A percentile compares a stretch with the other conserved stretches of the same genome.
These are phyloP conservation scores for Biscogniauxia mediterranea DNA, from an alignment of 2,329 filamentous ascomycete species.

Conservation along the genomic window DNA sequence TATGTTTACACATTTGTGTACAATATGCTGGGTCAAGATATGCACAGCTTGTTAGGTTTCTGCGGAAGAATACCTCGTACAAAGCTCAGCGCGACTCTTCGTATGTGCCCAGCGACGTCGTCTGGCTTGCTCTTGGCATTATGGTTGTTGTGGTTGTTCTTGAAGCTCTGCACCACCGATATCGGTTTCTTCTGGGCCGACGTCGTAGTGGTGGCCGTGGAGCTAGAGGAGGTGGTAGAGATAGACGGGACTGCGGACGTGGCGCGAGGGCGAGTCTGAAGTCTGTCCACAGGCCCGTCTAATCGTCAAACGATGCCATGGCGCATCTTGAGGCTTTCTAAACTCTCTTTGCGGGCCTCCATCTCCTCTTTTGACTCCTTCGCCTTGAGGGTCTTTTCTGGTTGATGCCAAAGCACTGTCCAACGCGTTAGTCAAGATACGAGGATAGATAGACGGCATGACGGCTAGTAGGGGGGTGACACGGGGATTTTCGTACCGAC, in stretches of 20 bases:
- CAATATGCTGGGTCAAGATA: conserved; percentile 26
- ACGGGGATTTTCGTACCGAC: conserved; percentile 73
- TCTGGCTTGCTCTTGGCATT: conserved; percentile 31
- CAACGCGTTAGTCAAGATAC: conserved; percentile 8
- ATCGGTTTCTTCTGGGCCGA: conserved; percentile 28
- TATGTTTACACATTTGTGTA: conserved; percentile 18
- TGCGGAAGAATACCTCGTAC: conserved; percentile 33
- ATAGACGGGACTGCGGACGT: conserved; percentile 63
- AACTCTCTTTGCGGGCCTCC: conserved; percentile 88
- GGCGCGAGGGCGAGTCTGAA: conserved; percentile 41
- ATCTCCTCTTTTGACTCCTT: conserved; percentile 95
- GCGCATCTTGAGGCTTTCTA: conserved; percentile 97
- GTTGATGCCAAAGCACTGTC: conserved; percentile 62
- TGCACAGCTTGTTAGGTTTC: conserved; percentile 33
- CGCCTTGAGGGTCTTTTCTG: conserved; percentile 71
- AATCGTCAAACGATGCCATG: conserved; percentile 97
- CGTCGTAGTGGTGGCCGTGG: conserved; percentile 24
- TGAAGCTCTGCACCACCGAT: conserved; percentile 14
- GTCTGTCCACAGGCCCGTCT: conserved; percentile 64
- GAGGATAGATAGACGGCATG: not conserved
- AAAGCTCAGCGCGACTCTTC: conserved; percentile 30
- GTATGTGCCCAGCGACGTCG: conserved; percentile 31
- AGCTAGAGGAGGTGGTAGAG: conserved; percentile 38
- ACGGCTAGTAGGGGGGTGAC: conserved; percentile 5
- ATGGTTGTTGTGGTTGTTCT: conserved; percentile 13